Percentiles rank a stretch among this genome's conserved stretches.
Evolutionary conservation across 768 basidiomycete genomes (phyloP).

Genomic region (Hemileccinum rubropunctum): DNA sequence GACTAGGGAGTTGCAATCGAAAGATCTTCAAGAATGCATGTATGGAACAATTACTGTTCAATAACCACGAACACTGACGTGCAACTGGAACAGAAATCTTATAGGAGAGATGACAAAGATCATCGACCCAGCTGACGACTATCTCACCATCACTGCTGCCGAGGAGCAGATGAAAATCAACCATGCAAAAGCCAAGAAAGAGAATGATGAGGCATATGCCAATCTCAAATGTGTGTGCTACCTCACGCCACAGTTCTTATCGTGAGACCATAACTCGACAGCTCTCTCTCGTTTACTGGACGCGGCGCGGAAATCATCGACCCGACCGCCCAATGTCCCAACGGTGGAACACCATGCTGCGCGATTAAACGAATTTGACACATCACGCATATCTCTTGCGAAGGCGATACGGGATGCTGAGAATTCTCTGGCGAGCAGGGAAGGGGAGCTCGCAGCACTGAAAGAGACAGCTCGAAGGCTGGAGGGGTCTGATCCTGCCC

Average conservation of each 20-base stretch:
- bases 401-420: constrained; percentile 78
- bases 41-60: constrained; percentile 7
- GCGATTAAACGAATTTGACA: constrained; percentile 64
- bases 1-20: constrained; percentile 30
- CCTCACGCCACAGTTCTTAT: neutral
- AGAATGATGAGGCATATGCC: constrained; percentile 63
- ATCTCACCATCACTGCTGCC: constrained; percentile 67
- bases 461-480: constrained; percentile 60
- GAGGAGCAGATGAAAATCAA: constrained; percentile 66
- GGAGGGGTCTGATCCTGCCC: constrained; percentile 69
- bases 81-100: constrained; percentile 47
- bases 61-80: neutral
- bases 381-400: constrained; percentile 56
- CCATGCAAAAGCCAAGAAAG: constrained; percentile 58
- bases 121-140: constrained; percentile 79
- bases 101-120: constrained; percentile 68
- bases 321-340: constrained; percentile 66
- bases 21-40: constrained; percentile 36
- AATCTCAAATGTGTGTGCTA: constrained; percentile 56
- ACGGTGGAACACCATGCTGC: constrained; percentile 60
- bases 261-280: constrained; percentile 26
- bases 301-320: constrained; percentile 66
- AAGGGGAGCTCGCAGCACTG: constrained; percentile 65
- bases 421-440: constrained; percentile 58
- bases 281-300: constrained; percentile 65